Evolutionary conservation across 2,329 filamentous ascomycete genomes (phyloP).

Genomic region (Stachybotrys chlorohalonatus): DNA sequence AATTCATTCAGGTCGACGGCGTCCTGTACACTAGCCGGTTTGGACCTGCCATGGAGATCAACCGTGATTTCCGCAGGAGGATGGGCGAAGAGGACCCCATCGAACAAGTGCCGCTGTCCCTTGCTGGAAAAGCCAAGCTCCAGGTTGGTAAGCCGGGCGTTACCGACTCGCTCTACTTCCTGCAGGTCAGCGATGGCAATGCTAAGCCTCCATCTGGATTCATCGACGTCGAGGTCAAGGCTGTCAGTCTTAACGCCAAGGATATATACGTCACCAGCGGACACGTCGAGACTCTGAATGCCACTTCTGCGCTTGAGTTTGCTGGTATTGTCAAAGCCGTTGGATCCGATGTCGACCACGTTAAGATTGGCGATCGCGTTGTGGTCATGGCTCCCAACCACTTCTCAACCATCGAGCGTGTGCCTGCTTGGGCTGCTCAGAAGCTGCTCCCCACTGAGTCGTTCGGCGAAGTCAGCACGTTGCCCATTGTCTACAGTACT

Average conservation of each 20-base stretch:
- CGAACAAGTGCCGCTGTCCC: background rate
- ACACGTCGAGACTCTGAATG: conserved; percentile 13
- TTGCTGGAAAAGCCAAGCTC: conserved; percentile 3
- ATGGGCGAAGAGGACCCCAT: background rate
- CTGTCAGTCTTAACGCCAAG: conserved; percentile 12
- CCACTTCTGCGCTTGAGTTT: conserved; percentile 12
- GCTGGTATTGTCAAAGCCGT: conserved; percentile 12
- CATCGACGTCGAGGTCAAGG: background rate
- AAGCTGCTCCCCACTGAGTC: conserved; percentile 7
- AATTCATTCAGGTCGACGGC: conserved; percentile 1
- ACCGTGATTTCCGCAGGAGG: conserved; percentile 9
- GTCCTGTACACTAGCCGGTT: conserved; percentile 12
- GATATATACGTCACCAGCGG: conserved; percentile 16
- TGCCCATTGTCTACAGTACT: conserved; percentile 14
- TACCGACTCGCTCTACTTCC: conserved; percentile 11
- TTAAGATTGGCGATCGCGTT: conserved; percentile 16
- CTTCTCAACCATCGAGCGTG: conserved; percentile 9
- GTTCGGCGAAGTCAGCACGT: conserved; percentile 6
- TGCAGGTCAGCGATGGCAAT: conserved; percentile 4
- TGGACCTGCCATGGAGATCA: conserved; percentile 8
- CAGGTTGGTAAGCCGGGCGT: conserved; percentile 4
- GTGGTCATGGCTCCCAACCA: conserved; percentile 12
- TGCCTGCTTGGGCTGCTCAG: background rate
- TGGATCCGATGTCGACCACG: conserved; percentile 5
- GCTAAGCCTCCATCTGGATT: conserved; percentile 2